Evolutionary conservation across 306 rosid species (phyloP), one percentile per base, ranked within the genome.

Genomic region (Mucuna pruriens): DNA sequence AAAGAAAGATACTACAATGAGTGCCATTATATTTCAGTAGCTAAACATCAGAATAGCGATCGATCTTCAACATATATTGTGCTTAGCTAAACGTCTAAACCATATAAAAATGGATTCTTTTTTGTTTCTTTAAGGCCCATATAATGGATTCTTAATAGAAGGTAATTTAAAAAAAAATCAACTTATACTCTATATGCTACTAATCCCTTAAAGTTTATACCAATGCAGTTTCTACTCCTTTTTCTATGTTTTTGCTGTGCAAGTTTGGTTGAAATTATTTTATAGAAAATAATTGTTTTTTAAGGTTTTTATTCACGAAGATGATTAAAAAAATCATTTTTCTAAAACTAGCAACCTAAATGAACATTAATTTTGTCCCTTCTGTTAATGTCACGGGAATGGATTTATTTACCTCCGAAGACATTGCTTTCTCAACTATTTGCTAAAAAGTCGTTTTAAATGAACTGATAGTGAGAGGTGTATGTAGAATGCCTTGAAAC

Each of bases 1-100:
- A 75, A 60, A 75, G 9, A 40, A 57, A 58, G 42, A 60, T 75
- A 60, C 57, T 8, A 40, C 23, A 25, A 60, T 58, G 29, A 42
- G 40, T 58, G 54, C 49, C 65, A 16, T n/a, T 6, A 38, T 39
- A 15, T 71, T 15, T 71, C 9, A 70, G 15, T 29, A 4, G 42
- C 26, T 29, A 46, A 46, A 46, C 16, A 29, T 29, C 16, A 16
- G 46, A 29, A 12, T 5, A 26, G 4, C n/a, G n/a, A n/a, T n/a
- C n/a, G n/a, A n/a, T n/a, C n/a, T n/a, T n/a, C n/a, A n/a, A n/a
- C n/a, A n/a, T n/a, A n/a, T n/a, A n/a, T n/a, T n/a, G n/a, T n/a
- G n/a, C n/a, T n/a, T n/a, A n/a, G n/a, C n/a, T n/a, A n/a, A n/a
- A n/a, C n/a, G n/a, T n/a, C n/a, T n/a, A n/a, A n/a, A n/a, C n/a